These are phyloP conservation scores for Phytophthora kernoviae DNA, from an alignment of 352 stramenopile genomes.

Conservation along the genomic window DNA sequence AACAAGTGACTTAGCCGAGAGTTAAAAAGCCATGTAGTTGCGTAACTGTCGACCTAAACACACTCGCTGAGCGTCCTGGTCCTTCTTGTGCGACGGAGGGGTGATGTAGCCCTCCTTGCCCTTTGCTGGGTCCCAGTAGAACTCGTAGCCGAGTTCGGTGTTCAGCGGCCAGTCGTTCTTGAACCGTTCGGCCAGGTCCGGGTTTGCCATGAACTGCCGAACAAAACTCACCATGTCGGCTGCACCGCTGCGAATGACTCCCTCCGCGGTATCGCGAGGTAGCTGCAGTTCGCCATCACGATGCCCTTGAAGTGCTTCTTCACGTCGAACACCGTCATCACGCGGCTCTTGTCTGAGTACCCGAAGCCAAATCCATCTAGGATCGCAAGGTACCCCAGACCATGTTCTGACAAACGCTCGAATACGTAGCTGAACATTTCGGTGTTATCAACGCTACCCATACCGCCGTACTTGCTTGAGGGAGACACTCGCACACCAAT, in stretches of 20 bases:
- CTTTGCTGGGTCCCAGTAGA: slow-evolving; percentile 31
- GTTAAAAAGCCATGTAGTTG: too few relatives aligned
- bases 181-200: slow-evolving; percentile 29
- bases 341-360: slow-evolving; percentile 29
- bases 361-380: slow-evolving; percentile 36
- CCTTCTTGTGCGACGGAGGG: slow-evolving; percentile 12
- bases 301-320: slow-evolving; percentile 32
- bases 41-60: not conserved
- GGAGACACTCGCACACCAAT: slow-evolving; percentile 40
- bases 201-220: slow-evolving; percentile 29
- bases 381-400: slow-evolving; percentile 33
- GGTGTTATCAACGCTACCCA: slow-evolving; percentile 36
- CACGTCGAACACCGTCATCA: slow-evolving; percentile 26
- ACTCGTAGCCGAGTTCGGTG: slow-evolving; percentile 25
- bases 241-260: slow-evolving; percentile 20
- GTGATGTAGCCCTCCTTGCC: slow-evolving; percentile 32
- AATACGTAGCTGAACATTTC: slow-evolving; percentile 47
- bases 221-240: slow-evolving; percentile 34
- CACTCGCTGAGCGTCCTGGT: not conserved
- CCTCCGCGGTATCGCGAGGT: slow-evolving; percentile 26
- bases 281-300: slow-evolving; percentile 33
- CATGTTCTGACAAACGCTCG: slow-evolving; percentile 28
- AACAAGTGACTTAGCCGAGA: too few relatives aligned
- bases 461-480: slow-evolving; percentile 34
- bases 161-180: slow-evolving; percentile 23